phyloP scores from a whole-genome alignment of 345 rosid genomes.

The Erysimum cheiranthoides region DNA sequence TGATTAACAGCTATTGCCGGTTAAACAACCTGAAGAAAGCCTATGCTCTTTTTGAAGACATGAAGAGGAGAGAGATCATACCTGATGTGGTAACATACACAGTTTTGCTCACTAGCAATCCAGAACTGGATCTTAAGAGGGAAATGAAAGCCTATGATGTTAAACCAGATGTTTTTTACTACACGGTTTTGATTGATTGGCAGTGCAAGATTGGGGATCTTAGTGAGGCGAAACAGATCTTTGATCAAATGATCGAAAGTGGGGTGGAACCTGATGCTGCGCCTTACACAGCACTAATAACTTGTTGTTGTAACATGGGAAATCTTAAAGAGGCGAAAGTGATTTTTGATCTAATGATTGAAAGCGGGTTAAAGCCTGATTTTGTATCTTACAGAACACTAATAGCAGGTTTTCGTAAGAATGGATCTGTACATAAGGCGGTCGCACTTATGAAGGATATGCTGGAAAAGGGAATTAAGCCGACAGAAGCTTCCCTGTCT shows the following conservation, averaged over 20 bases:
- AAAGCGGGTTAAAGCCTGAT: slow-evolving; percentile 16
- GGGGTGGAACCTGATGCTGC: slow-evolving; percentile 68
- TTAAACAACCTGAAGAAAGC: slow-evolving; percentile 20
- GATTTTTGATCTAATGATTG: slow-evolving; percentile 5
- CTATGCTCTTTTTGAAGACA: slow-evolving; percentile 6
- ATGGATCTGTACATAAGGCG: slow-evolving; percentile 39
- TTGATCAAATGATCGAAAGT: slow-evolving; percentile 55
- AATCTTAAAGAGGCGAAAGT: slow-evolving; percentile 34
- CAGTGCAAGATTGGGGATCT: slow-evolving; percentile 60
- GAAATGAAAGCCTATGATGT: slow-evolving; percentile 59
- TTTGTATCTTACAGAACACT: slow-evolving; percentile 1
- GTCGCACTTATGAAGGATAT: slow-evolving; percentile 50
- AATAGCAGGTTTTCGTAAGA: slow-evolving; percentile 16
- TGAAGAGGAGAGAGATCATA: slow-evolving; percentile 49
- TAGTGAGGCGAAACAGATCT: slow-evolving; percentile 52
- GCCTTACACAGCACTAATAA: slow-evolving; percentile 63
- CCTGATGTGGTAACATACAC: slow-evolving; percentile 69
- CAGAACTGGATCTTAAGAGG: slow-evolving; percentile 43
- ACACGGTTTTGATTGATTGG: slow-evolving; percentile 64
- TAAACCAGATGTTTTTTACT: slow-evolving; percentile 61
- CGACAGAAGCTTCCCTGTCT: slow-evolving; percentile 35
- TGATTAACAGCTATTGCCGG: slow-evolving; percentile 29
- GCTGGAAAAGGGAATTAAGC: slow-evolving; percentile 47
- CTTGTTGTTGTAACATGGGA: slow-evolving; percentile 51
- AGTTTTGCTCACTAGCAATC: slow-evolving; percentile 54